These are phyloP conservation scores for Abelmoschus esculentus DNA, from an alignment of 345 rosid genomes.

Conservation along the genomic window DNA sequence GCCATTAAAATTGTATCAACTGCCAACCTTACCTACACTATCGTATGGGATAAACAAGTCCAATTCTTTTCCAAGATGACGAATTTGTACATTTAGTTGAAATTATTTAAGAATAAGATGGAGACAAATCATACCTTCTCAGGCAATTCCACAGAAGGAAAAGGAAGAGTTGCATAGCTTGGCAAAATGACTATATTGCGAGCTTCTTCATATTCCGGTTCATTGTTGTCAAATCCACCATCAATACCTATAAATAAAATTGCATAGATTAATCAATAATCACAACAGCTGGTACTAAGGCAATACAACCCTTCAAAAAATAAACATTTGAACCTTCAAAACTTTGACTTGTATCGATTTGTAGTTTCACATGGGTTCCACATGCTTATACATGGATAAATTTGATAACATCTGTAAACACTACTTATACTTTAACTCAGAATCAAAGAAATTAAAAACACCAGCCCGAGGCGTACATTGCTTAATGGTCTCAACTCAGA, in stretches of 20 bases:
- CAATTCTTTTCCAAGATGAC: background rate
- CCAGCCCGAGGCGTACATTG: background rate
- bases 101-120: background rate
- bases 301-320: background rate
- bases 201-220: slow-evolving; percentile 73
- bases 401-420: background rate
- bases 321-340: background rate
- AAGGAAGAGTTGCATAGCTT: slow-evolving; percentile 55
- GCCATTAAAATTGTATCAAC: slow-evolving; percentile 73
- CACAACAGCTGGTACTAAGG: background rate
- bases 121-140: slow-evolving; percentile 67
- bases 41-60: background rate
- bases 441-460: background rate
- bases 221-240: slow-evolving; percentile 91
- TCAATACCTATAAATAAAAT: slow-evolving; percentile 55
- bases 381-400: background rate
- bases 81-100: background rate
- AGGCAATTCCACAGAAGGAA: slow-evolving; percentile 92
- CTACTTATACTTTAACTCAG: background rate
- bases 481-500: background rate
- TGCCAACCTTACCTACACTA: slow-evolving; percentile 72
- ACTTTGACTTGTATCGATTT: background rate
- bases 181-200: slow-evolving; percentile 71
- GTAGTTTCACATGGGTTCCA: background rate
- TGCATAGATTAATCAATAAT: background rate